Percentiles rank a stretch among this genome's conserved stretches.
These are phyloP conservation scores for Pythium volutum DNA, from an alignment of 352 stramenopile genomes.

Conservation along the genomic window DNA sequence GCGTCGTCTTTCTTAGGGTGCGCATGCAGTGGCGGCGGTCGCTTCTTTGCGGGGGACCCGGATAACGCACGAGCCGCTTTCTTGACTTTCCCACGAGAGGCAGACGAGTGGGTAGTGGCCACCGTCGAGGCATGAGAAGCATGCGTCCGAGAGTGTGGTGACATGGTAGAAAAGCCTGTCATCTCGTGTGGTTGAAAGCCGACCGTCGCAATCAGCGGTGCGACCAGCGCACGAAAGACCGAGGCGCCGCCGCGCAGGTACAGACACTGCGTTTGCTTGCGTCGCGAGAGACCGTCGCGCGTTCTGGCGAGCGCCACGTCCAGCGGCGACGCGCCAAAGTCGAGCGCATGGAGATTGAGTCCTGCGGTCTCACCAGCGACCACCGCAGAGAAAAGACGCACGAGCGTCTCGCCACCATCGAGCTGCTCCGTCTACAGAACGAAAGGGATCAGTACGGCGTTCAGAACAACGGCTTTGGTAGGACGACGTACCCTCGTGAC, in stretches of 20 bases:
- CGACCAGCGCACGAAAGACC: constrained; percentile 43
- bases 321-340: constrained; percentile 34
- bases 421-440: constrained; percentile 42
- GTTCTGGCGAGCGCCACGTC: constrained; percentile 38
- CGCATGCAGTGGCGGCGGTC: not conserved
- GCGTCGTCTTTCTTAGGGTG: not conserved
- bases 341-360: constrained; percentile 46
- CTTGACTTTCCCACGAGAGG: not conserved
- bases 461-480: not conserved
- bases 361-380: constrained; percentile 35
- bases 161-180: not conserved
- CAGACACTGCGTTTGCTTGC: constrained; percentile 53
- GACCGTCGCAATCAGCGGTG: constrained; percentile 40
- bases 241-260: constrained; percentile 49
- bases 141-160: not conserved
- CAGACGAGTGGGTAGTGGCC: not conserved
- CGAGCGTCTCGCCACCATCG: constrained; percentile 44
- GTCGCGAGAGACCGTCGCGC: constrained; percentile 30
- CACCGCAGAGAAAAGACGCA: constrained; percentile 48
- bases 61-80: not conserved
- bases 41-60: not conserved
- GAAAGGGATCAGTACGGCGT: not conserved
- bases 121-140: too few relatives aligned
- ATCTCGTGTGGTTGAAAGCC: constrained; percentile 38
- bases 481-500: constrained; percentile 30